Percentiles rank a stretch among this genome's conserved stretches.
Evolutionary conservation across 129 eudicot genomes (phyloP).

Genomic region (Solidago caesia): DNA sequence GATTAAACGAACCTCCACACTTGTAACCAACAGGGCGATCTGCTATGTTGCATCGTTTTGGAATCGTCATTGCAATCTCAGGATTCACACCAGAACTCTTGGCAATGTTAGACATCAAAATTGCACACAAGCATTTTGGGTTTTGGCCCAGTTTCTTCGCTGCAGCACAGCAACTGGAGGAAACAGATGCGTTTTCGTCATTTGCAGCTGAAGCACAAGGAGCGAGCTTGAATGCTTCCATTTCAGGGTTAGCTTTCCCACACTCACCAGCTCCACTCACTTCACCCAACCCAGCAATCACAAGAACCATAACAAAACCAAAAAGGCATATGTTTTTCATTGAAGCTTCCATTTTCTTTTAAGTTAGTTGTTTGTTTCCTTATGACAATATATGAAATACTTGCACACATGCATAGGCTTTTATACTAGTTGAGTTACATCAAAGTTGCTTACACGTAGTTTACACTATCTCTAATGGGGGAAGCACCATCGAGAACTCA

Average conservation of each 20-base stretch:
- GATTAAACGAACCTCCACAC: constrained; percentile 62
- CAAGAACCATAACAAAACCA: constrained; percentile 41
- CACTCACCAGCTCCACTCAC: constrained; percentile 73
- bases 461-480: constrained; percentile 48
- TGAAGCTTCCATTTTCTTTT: constrained; percentile 41
- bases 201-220: constrained; percentile 87
- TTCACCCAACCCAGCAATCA: constrained; percentile 35
- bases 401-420: constrained; percentile 22
- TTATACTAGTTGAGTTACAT: constrained; percentile 32
- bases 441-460: constrained; percentile 33
- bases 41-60: constrained; percentile 83
- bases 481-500: constrained; percentile 36
- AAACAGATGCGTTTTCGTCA: constrained; percentile 48
- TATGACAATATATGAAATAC: constrained; percentile 28
- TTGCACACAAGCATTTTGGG: constrained; percentile 87
- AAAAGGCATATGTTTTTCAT: constrained; percentile 47
- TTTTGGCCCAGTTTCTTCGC: constrained; percentile 68
- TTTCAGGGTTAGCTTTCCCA: constrained; percentile 55
- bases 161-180: constrained; percentile 58
- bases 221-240: constrained; percentile 71
- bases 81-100: constrained; percentile 69
- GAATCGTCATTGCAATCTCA: constrained; percentile 63
- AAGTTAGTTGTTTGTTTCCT: neutral
- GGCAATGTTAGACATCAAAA: constrained; percentile 79
- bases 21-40: constrained; percentile 87